A percentile compares a stretch with the other conserved stretches of the same genome.
Evolutionary conservation across 2,329 filamentous ascomycete species (phyloP).

Genomic region (Torrubiellomyces zombiae): DNA sequence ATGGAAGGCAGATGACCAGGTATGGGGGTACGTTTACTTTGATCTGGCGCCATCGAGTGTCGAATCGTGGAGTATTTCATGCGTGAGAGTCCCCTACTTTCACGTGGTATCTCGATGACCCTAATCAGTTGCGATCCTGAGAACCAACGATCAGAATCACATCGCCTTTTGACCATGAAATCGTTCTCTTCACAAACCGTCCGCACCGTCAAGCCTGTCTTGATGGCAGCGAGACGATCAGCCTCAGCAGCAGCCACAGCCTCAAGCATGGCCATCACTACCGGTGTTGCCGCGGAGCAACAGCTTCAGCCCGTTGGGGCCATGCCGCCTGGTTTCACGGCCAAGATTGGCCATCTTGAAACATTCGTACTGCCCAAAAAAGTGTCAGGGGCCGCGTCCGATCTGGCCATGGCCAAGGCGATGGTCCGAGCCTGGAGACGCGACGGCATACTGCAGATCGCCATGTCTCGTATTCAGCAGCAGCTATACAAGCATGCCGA

Average conservation of each 20-base stretch:
- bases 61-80: too few relatives aligned
- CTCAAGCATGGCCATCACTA: neutral
- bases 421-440: constrained; percentile 24
- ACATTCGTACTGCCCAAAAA: constrained; percentile 24
- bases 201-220: too few relatives aligned
- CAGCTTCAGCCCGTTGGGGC: constrained; percentile 1
- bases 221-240: too few relatives aligned
- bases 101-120: too few relatives aligned
- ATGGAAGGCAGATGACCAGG: too few relatives aligned
- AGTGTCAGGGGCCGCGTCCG: constrained; percentile 16
- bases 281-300: neutral
- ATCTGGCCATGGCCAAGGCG: constrained; percentile 20
- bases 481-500: constrained; percentile 19
- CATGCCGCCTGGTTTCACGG: constrained; percentile 13
- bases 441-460: constrained; percentile 30
- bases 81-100: too few relatives aligned
- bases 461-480: constrained; percentile 19
- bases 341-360: constrained; percentile 14
- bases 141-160: too few relatives aligned
- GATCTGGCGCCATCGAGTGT: too few relatives aligned
- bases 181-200: too few relatives aligned
- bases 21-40: too few relatives aligned
- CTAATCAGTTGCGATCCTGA: too few relatives aligned
- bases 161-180: too few relatives aligned
- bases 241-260: neutral